Evolutionary conservation across 2,329 filamentous ascomycete species (phyloP).

Genomic region (Talaromyces sp.): DNA sequence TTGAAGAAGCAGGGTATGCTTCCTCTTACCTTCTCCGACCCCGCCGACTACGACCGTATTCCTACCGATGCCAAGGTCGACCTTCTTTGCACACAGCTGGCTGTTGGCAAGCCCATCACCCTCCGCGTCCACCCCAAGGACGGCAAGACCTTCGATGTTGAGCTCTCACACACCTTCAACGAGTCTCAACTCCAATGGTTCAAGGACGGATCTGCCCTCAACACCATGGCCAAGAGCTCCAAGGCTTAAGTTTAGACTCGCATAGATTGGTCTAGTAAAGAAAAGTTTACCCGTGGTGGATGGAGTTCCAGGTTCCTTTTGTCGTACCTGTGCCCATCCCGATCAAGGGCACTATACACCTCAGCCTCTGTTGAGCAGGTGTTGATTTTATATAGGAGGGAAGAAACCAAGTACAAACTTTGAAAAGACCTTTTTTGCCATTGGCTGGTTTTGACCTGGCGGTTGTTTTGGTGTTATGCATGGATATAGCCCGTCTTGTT

Average conservation of each 20-base stretch:
- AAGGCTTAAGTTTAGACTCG: conserved; percentile 23
- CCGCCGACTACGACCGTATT: conserved; percentile 97
- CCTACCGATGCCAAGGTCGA: conserved; percentile 89
- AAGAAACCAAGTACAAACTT: not conserved
- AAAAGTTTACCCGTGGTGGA: not conserved
- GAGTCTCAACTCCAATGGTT: conserved; percentile 98
- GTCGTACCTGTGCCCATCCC: not conserved
- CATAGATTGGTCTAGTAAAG: not conserved
- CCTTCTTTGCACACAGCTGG: conserved; percentile 81
- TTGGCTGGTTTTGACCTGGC: not conserved
- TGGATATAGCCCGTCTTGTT: conserved; percentile 37
- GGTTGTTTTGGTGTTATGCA: conserved; percentile 24
- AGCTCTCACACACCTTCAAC: conserved; percentile 96
- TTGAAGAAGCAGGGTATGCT: conserved; percentile 99
- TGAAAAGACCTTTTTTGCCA: not conserved
- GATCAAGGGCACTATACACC: not conserved
- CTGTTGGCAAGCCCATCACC: conserved; percentile 87
- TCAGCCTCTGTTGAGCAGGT: not conserved
- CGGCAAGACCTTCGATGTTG: conserved; percentile 72
- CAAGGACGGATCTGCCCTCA: conserved; percentile 93
- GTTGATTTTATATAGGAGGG: not conserved
- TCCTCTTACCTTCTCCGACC: conserved; percentile 89
- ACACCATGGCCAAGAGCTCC: conserved; percentile 87
- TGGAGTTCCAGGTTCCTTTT: not conserved
- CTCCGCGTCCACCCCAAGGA: conserved; percentile 89